Evolutionary conservation across 768 basidiomycete genomes (phyloP).

Genomic region (Gloeostereum incarnatum): DNA sequence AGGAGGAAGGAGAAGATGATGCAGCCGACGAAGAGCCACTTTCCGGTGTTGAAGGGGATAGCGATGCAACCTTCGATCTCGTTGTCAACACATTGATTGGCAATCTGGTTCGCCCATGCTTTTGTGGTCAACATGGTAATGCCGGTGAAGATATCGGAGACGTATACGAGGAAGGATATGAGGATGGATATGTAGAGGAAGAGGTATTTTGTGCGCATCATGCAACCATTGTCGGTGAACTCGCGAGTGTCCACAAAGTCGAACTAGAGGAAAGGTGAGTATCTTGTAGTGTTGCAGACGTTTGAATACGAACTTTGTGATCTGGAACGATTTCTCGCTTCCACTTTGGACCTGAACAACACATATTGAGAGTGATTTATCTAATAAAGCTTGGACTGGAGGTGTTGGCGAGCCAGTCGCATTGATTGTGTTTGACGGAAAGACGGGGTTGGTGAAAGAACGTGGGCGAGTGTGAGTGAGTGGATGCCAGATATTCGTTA

Average conservation of each 20-base stretch:
- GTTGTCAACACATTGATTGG: slow-evolving; percentile 50
- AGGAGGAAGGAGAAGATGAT: slow-evolving; percentile 98
- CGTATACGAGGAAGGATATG: slow-evolving; percentile 94
- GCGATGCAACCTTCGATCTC: slow-evolving; percentile 62
- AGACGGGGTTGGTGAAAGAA: slow-evolving; percentile 8
- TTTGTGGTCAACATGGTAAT: slow-evolving; percentile 91
- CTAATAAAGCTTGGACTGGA: slow-evolving; percentile 14
- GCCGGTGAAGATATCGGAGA: slow-evolving; percentile 96
- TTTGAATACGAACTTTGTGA: slow-evolving; percentile 69
- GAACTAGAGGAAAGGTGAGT: slow-evolving; percentile 48
- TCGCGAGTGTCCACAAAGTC: slow-evolving; percentile 94
- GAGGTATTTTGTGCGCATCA: slow-evolving; percentile 88
- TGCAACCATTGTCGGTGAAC: slow-evolving; percentile 81
- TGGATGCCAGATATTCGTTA: slow-evolving; percentile 9
- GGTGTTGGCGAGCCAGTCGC: slow-evolving; percentile 45
- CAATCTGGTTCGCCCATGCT: slow-evolving; percentile 89
- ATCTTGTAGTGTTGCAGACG: background rate
- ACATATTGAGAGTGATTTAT: slow-evolving; percentile 31
- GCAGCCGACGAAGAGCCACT: slow-evolving; percentile 97
- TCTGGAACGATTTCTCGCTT: slow-evolving; percentile 96
- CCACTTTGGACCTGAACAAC: slow-evolving; percentile 73
- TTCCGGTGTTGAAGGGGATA: slow-evolving; percentile 81
- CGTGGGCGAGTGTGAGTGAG: slow-evolving; percentile 16
- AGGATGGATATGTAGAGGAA: slow-evolving; percentile 90
- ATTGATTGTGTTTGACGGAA: slow-evolving; percentile 17